Evolutionary conservation across 768 basidiomycete genomes (phyloP).

Genomic region (Suillus ampliporus): DNA sequence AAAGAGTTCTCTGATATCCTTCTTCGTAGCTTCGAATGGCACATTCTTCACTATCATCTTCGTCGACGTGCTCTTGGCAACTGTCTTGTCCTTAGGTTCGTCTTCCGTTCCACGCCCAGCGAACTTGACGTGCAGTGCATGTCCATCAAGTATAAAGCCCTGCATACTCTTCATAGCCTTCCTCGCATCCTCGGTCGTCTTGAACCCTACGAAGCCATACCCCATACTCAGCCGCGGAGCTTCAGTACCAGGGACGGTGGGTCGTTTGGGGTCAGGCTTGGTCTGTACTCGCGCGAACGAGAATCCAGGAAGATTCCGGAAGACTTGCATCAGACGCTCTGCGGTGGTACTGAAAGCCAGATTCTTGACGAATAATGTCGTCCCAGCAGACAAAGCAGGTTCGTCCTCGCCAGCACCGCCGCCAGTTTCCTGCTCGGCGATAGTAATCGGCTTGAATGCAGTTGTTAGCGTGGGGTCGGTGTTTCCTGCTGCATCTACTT

Average conservation of each 20-base stretch:
- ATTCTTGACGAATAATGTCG: slow-evolving; percentile 95
- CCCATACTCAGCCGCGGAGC: slow-evolving; percentile 85
- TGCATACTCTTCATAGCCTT: slow-evolving; percentile 79
- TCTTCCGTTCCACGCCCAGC: slow-evolving; percentile 79
- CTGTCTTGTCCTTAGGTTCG: slow-evolving; percentile 42
- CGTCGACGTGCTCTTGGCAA: slow-evolving; percentile 68
- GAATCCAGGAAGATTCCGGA: slow-evolving; percentile 79
- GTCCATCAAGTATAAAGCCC: slow-evolving; percentile 86
- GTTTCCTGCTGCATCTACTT: slow-evolving; percentile 28
- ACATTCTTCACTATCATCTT: slow-evolving; percentile 99
- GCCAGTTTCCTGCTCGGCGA: slow-evolving; percentile 46
- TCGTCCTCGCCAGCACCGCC: slow-evolving; percentile 46
- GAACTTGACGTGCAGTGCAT: slow-evolving; percentile 82
- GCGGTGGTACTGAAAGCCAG: slow-evolving; percentile 90
- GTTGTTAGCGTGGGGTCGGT: slow-evolving; percentile 21
- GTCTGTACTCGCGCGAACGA: slow-evolving; percentile 89
- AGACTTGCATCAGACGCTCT: slow-evolving; percentile 69
- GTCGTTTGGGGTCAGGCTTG: slow-evolving; percentile 84
- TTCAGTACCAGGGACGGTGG: slow-evolving; percentile 35
- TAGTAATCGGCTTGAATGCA: slow-evolving; percentile 43
- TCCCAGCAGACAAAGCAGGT: slow-evolving; percentile 60
- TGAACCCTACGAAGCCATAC: slow-evolving; percentile 95
- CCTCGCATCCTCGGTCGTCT: slow-evolving; percentile 71
- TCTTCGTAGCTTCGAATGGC: slow-evolving; percentile 95
- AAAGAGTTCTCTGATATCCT: slow-evolving; percentile 89